These are phyloP conservation scores for Globisporangium paroecandrum DNA, from an alignment of 352 stramenopile species.

Conservation along the genomic window DNA sequence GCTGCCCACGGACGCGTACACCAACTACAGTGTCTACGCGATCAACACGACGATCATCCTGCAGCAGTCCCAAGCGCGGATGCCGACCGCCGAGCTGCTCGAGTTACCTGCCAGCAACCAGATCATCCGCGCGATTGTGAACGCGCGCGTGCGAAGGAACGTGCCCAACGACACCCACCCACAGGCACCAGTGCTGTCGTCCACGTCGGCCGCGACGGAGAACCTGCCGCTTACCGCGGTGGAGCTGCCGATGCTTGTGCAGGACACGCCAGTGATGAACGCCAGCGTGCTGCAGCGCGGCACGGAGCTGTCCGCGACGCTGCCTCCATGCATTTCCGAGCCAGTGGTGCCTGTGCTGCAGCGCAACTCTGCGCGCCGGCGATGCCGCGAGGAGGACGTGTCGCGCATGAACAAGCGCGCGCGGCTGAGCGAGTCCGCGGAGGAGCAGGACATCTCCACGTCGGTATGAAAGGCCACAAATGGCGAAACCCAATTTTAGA, in stretches of 20 bases:
- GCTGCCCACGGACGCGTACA: conserved; percentile 72
- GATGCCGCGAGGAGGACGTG: conserved; percentile 44
- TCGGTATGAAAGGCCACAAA: conserved; percentile 25
- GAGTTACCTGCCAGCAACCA: conserved; percentile 82
- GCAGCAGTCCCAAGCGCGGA: conserved; percentile 76
- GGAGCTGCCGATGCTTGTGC: conserved; percentile 51
- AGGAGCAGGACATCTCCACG: conserved; percentile 59
- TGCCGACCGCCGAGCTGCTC: conserved; percentile 71
- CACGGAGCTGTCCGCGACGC: conserved; percentile 28
- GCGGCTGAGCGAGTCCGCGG: conserved; percentile 41
- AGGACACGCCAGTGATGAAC: conserved; percentile 69
- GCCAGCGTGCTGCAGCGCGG: conserved; percentile 69
- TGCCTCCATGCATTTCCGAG: conserved; percentile 61
- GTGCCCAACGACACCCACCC: conserved; percentile 15
- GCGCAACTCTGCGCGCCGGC: conserved; percentile 59
- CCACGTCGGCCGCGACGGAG: conserved; percentile 2
- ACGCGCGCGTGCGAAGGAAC: conserved; percentile 74
- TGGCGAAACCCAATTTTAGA: conserved; percentile 24
- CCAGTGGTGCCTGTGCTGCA: conserved; percentile 68
- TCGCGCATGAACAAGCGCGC: conserved; percentile 52
- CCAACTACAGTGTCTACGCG: conserved; percentile 87
- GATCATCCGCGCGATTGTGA: conserved; percentile 84
- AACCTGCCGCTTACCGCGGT: conserved; percentile 29
- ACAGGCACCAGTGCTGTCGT: conserved; percentile 2
- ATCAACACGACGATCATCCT: conserved; percentile 90